Evolutionary conservation across 129 eudicot genomes (phyloP).

Genomic region (Sambucus nigra): DNA sequence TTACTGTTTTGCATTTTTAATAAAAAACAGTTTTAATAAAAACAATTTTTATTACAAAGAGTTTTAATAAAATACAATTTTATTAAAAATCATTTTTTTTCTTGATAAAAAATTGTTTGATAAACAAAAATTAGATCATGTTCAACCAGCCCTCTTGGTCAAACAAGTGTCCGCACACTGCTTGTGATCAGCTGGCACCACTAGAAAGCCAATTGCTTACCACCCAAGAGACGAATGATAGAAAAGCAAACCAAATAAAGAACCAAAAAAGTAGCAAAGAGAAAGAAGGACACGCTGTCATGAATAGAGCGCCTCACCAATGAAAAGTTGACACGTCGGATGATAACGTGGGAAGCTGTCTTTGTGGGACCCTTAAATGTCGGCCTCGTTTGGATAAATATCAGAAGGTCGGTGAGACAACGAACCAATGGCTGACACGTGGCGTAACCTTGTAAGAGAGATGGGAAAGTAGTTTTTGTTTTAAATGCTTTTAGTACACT

Average conservation of each 20-base stretch:
- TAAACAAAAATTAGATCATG: too few relatives aligned
- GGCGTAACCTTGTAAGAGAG: neutral
- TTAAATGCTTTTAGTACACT: too few relatives aligned
- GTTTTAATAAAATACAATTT: too few relatives aligned
- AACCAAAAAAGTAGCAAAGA: slow-evolving; percentile 26
- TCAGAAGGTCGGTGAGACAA: slow-evolving; percentile 17
- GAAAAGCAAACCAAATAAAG: too few relatives aligned
- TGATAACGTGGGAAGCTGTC: slow-evolving; percentile 26
- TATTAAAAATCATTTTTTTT: too few relatives aligned
- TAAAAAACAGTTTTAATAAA: too few relatives aligned
- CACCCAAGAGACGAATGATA: slow-evolving; percentile 19
- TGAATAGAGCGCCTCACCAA: slow-evolving; percentile 11
- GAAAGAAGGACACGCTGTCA: slow-evolving; percentile 33
- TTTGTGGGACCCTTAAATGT: slow-evolving; percentile 18
- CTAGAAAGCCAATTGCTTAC: slow-evolving; percentile 6
- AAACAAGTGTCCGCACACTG: slow-evolving; percentile 2
- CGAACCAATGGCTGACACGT: slow-evolving; percentile 8
- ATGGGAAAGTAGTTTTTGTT: neutral
- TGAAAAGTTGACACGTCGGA: slow-evolving; percentile 21
- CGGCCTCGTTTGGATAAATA: slow-evolving; percentile 20
- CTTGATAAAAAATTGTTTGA: too few relatives aligned
- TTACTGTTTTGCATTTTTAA: too few relatives aligned
- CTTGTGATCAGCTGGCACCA: slow-evolving; percentile 3
- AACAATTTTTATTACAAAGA: too few relatives aligned
- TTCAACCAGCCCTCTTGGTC: neutral